Evolutionary conservation across 495 filamentous ascomycete genomes (phyloP), one percentile per base, ranked within the genome.

Genomic region (Daldinia grandis): DNA sequence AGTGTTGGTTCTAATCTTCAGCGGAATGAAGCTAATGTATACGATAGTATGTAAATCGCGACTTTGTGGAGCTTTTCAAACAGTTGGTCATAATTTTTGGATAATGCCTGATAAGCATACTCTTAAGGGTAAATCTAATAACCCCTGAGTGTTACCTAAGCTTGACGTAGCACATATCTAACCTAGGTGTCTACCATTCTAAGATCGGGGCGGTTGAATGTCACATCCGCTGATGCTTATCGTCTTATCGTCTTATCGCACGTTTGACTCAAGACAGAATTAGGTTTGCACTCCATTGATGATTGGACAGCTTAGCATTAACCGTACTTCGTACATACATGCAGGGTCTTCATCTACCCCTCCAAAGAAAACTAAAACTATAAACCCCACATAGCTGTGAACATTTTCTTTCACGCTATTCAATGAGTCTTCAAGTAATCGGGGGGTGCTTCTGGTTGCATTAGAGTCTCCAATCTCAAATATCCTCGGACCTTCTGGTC

Each of bases 281-380:
- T 40, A 25, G 69, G 58, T 37, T 62, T 4, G 50, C 3, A 33
- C 0, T n/a, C 17, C 1, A 5, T 50, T n/a, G 10, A 37, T 64
- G 64, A 72, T 72, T 72, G 69, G 69, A 6, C 50, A 44, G 19
- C 15, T 33, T 54, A 15, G 7, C 49, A 30, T 53, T 58, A 24
- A 33, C 25, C 27, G 59, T 31, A n/a, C n/a, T n/a, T n/a, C n/a
- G n/a, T n/a, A n/a, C n/a, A n/a, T n/a, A 72, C 6, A 68, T 72
- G 64, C 69, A 72, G 64, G 69, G 69, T 55, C 58, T 60, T 17
- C 10, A 40, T 44, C 21, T 61, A 38, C 70, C 70, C 70, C 70
- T 73, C 70, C 65, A 73, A 62, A 57, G 28, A 58, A 68, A 68
- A 61, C 44, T 33, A 42, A 38, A 42, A 38, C 51, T 57, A 51